Conservation (phyloP, 805 yeast genomes). For the Starmerella kuoi region DNA sequence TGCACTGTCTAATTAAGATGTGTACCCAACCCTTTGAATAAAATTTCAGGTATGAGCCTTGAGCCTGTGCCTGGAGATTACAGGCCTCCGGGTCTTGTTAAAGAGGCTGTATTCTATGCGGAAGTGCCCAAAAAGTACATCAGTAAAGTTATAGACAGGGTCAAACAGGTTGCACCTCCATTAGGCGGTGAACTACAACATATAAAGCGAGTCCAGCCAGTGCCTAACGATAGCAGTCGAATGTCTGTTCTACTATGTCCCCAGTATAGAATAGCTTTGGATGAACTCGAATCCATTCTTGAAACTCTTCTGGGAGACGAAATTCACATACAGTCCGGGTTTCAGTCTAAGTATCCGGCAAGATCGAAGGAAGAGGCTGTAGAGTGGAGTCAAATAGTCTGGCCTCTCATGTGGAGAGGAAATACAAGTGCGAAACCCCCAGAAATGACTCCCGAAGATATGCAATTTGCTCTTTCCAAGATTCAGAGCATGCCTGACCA, state of each 20-base stretch:
- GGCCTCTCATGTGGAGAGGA: slow-evolving; percentile 95
- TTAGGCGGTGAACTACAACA: slow-evolving; percentile 28
- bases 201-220: slow-evolving; percentile 28
- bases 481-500: slow-evolving; percentile 30
- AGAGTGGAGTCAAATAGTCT: slow-evolving; percentile 51
- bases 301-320: slow-evolving; percentile 25
- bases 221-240: not conserved
- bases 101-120: slow-evolving; percentile 19
- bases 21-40: slow-evolving; percentile 1
- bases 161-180: slow-evolving; percentile 27
- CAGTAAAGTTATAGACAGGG: slow-evolving; percentile 10
- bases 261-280: slow-evolving; percentile 7
- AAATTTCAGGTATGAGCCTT: slow-evolving; percentile 11
- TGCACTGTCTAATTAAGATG: not conserved
- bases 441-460: slow-evolving; percentile 38
- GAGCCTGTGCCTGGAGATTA: slow-evolving; percentile 17
- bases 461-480: slow-evolving; percentile 22
- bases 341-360: slow-evolving; percentile 56
- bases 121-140: slow-evolving; percentile 15
- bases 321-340: slow-evolving; percentile 11
- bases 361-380: slow-evolving; percentile 51
- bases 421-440: slow-evolving; percentile 46
- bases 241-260: slow-evolving; percentile 15
- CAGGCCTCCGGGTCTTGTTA: slow-evolving; percentile 21
- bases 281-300: slow-evolving; percentile 14